Base-by-base conservation (phyloP, 2,329 filamentous ascomycete genomes). In the Diaporthe sp. region DNA sequence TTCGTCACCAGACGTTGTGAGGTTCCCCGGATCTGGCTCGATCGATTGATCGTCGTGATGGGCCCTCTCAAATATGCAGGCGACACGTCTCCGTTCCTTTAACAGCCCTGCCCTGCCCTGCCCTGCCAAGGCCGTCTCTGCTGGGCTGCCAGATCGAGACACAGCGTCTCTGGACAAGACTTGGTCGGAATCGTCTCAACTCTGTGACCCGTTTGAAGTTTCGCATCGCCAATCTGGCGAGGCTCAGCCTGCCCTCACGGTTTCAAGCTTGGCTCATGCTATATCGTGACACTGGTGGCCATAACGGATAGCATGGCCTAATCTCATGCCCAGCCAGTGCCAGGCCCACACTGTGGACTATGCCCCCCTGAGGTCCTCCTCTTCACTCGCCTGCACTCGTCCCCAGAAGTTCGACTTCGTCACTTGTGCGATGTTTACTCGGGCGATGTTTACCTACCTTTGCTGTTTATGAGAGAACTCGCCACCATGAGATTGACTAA, bases 201-300 rank as follows among this genome's bases (percentile, higher is more conserved):
- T 74, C 73, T 74, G 73, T 54, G 68, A 72, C 73, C 58, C 35
- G 30, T 42, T 55, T 47, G 50, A 60, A 55, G 58, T 72, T 67
- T 72, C 69, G 68, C 35, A 57, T 50, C 42, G 47, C 22, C 40
- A 54, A 54, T 54, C 45, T 40, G 64, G 22, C 47, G 64, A 68
- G 47, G 15, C 47, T 40, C 45, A 54, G 47, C 47, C 45, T 28
- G 64, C 33, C 13, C 17, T 40, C 33, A 40, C n/a, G 47, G 64
- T 68, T 68, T 68, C 64, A 68, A 25, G 64, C 64, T 68, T 68
- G 64, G 64, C 60, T n/a, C 40, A 17, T 45, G 60, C 64, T 50
- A 54, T 28, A 52, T 12, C 19, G 45, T 50, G 45, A 25, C 61
- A 67, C 40, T 38, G 22, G 42, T 25, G 42, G 28, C 6, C 42